Evolutionary conservation across 2,329 filamentous ascomycete genomes (phyloP).

Genomic region (Calonectria ilicicola): DNA sequence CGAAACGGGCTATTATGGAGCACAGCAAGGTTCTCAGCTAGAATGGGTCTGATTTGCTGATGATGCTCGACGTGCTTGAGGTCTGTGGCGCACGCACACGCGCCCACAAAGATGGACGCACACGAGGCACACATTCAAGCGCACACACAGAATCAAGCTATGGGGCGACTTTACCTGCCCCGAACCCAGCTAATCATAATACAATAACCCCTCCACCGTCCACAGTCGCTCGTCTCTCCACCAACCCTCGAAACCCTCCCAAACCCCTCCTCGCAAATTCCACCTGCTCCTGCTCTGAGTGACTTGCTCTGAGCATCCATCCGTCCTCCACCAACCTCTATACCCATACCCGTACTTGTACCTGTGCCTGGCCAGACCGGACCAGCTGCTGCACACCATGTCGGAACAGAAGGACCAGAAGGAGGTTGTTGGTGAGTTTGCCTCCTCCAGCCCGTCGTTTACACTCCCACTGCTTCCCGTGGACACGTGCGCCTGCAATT

Average conservation of each 20-base stretch:
- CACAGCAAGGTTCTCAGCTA: conserved; percentile 9
- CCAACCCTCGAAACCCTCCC: conserved; percentile 39
- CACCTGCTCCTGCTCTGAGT: conserved; percentile 35
- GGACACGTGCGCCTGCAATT: conserved; percentile 5
- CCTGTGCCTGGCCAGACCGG: conserved; percentile 8
- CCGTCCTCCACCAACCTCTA: conserved; percentile 24
- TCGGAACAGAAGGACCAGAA: conserved; percentile 57
- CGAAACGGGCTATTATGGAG: conserved; percentile 9
- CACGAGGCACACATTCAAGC: conserved; percentile 31
- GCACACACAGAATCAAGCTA: conserved; percentile 27
- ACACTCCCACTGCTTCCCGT: neutral
- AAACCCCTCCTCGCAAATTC: conserved; percentile 42
- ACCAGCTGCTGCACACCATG: conserved; percentile 52
- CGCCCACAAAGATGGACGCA: conserved; percentile 24
- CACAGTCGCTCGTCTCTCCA: conserved; percentile 28
- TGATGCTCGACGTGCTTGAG: conserved; percentile 12
- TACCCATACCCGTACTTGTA: conserved; percentile 12
- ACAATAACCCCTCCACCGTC: conserved; percentile 24
- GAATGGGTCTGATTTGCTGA: conserved; percentile 8
- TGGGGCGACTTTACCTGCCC: conserved; percentile 23
- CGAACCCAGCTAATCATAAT: conserved; percentile 27
- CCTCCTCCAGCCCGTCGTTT: neutral
- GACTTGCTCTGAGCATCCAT: conserved; percentile 40
- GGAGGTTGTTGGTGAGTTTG: conserved; percentile 51
- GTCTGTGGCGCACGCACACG: conserved; percentile 21